Evolutionary conservation across 208 protist species (phyloP), one percentile per base, ranked within the genome.

Genomic region (Ichthyophonus hoferi): DNA sequence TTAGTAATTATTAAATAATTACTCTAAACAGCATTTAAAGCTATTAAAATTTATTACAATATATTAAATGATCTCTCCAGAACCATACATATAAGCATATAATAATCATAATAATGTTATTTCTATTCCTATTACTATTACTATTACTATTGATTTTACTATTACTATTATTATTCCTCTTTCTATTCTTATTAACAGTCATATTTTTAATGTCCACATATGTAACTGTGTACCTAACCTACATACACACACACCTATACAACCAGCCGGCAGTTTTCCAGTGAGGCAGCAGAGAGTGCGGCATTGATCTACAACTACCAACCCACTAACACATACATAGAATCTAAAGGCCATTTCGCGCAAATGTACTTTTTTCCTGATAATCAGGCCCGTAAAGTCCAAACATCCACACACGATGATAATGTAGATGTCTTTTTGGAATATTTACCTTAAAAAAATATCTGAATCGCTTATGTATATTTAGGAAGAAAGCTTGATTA

Each of bases 321-420:
- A 34, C 39, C 81, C 17, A 58, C 35, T 0, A 14, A 38, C 40
- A 85, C 81, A 37, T 85, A 85, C 39, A 40, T 35, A n/a, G n/a
- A 40, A 17, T 42, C 81, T 58, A 17, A 38, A 0, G 81, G 81
- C 14, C 81, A 85, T 35, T 85, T 85, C 42, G 81, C 24, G 17
- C 81, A 85, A 34, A 85, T 85, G 81, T 85, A 85, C 39, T 85
- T 58, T 38, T 85, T 85, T 24, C 50, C 50, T 7, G 50, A 7
- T 24, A n/a, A n/a, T n/a, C 50, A 67, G 50, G 50, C 50, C 50
- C 24, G 24, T 7, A 67, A 67, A 67, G 14, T n/a, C 50, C 50
- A 67, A 7, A 67, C 50, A 7, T 67, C 50, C 24, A n/a, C 50
- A 67, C 50, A 24, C 50, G 7, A 67, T 67, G 50, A 67, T n/a